Evolutionary conservation across 495 filamentous ascomycete genomes (phyloP), one percentile per base, ranked within the genome.

Genomic region (Thozetella sp.): DNA sequence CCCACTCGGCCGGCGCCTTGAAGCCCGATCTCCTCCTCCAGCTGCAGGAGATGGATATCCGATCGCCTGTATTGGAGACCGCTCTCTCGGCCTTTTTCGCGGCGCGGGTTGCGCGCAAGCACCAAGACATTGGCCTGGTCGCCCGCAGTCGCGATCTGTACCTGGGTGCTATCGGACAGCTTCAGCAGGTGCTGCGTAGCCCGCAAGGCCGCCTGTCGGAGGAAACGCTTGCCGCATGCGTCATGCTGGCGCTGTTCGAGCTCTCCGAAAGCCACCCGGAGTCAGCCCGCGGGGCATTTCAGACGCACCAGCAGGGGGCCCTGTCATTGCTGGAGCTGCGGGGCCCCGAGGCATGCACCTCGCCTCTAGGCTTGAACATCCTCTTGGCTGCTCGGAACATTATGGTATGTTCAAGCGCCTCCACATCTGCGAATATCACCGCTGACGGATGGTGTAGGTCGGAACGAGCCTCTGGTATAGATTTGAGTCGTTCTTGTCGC

Each of bases 151-250:
- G 25, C 23, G 52, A 17, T 25, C 2, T 34, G 24, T 54, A 54
- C 25, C 10, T 34, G 15, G 10, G n/a, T 17, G 11, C 17, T 10
- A 22, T 54, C 17, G 25, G 15, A 10, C 23, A n/a, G 17, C 52
- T 54, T 6, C 52, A 34, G 25, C 3, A 25, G 6, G 22, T 13
- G 2, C 25, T 54, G 2, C 27, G 27, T n/a, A 34, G 22, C 22
- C 52, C 52, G 15, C 25, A 24, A 2, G 30, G n/a, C 2, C 52
- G 27, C 13, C 52, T 54, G 2, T 34, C 17, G 3, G 52, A 54
- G 23, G 52, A 54, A n/a, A 54, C 52, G 25, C 27, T 54, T 12
- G 52, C 52, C 23, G 17, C 52, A 4, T 54, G 52, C 17, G 25
- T 54, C 15, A 26, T 30, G 2, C 52, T 54, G 6, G 26, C 52